Percentiles rank a stretch among this genome's conserved stretches.
These are phyloP conservation scores for Saccharum hybrid DNA, from an alignment of 202 grass and related monocot genomes.

Conservation along the genomic window DNA sequence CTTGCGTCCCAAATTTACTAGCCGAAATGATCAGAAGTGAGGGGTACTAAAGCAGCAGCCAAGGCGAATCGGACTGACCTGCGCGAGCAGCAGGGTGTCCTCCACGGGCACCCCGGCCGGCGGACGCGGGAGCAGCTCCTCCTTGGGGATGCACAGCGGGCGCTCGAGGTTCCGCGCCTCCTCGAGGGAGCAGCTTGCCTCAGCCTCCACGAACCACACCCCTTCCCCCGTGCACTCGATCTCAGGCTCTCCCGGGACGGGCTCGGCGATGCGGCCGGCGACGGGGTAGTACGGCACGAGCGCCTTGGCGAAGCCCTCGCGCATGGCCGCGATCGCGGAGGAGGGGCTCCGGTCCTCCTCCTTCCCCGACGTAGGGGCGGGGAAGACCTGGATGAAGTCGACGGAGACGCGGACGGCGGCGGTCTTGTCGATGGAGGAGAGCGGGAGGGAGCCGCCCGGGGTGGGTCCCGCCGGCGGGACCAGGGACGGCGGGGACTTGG, in stretches of 20 bases:
- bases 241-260: slow-evolving; percentile 50
- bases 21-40: not conserved
- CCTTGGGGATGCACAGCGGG: slow-evolving; percentile 59
- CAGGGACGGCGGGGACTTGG: slow-evolving; percentile 58
- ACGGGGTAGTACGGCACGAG: slow-evolving; percentile 76
- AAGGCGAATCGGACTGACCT: slow-evolving; percentile 45
- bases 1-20: not conserved
- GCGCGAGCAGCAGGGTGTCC: slow-evolving; percentile 64
- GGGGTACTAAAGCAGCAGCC: not conserved
- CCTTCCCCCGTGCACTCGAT: slow-evolving; percentile 68
- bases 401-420: slow-evolving; percentile 64
- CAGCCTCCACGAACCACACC: slow-evolving; percentile 67
- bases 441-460: slow-evolving; percentile 55
- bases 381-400: slow-evolving; percentile 83
- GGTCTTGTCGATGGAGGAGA: slow-evolving; percentile 77
- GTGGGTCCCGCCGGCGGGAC: slow-evolving; percentile 50
- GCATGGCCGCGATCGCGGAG: slow-evolving; percentile 35
- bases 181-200: slow-evolving; percentile 58
- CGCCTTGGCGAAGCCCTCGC: slow-evolving; percentile 60
- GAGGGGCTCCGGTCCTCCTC: not conserved
- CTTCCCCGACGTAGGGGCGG: not conserved
- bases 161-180: slow-evolving; percentile 68
- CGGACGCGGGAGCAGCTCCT: slow-evolving; percentile 58
- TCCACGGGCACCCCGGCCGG: slow-evolving; percentile 47
- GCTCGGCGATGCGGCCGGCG: slow-evolving; percentile 62